phyloP scores from a whole-genome alignment of 345 rosid genomes.

The Gynandropsis gynandra region DNA sequence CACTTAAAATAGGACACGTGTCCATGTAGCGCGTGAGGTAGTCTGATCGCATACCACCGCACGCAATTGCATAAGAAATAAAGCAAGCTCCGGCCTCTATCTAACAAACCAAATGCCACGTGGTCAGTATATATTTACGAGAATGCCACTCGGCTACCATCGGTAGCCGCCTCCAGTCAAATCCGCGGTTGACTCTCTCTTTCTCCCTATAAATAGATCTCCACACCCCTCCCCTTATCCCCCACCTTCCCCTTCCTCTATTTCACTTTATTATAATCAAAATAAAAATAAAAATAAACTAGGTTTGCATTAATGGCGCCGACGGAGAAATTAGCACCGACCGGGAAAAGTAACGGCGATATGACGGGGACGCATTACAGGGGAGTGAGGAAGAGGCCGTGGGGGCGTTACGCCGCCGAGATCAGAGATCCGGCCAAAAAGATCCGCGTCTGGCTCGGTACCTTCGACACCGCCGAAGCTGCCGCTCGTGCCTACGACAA shows the following conservation, averaged over 20 bases:
- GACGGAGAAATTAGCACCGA: slow-evolving; percentile 30
- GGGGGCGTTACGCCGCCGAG: slow-evolving; percentile 89
- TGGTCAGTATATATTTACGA: background rate
- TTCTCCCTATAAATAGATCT: slow-evolving; percentile 14
- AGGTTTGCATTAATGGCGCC: slow-evolving; percentile 37
- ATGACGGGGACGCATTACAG: slow-evolving; percentile 44
- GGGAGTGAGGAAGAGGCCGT: slow-evolving; percentile 87
- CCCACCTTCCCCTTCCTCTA: background rate
- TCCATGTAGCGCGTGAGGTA: slow-evolving; percentile 6
- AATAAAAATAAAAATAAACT: no score
- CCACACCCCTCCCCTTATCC: background rate
- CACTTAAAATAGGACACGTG: no score
- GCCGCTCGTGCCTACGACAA: slow-evolving; percentile 78
- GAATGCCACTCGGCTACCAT: slow-evolving; percentile 25
- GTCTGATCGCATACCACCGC: background rate
- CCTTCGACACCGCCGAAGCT: slow-evolving; percentile 67
- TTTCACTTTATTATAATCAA: no score
- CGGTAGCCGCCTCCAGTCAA: slow-evolving; percentile 15
- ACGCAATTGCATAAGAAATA: background rate
- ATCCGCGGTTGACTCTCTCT: slow-evolving; percentile 25
- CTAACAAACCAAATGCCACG: slow-evolving; percentile 22
- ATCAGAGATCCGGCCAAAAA: slow-evolving; percentile 74
- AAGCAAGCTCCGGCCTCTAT: background rate
- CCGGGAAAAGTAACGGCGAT: slow-evolving; percentile 23
- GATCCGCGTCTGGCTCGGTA: slow-evolving; percentile 80